Conservation (phyloP, 2,329 filamentous ascomycete genomes). For the Blastomyces parvus region DNA sequence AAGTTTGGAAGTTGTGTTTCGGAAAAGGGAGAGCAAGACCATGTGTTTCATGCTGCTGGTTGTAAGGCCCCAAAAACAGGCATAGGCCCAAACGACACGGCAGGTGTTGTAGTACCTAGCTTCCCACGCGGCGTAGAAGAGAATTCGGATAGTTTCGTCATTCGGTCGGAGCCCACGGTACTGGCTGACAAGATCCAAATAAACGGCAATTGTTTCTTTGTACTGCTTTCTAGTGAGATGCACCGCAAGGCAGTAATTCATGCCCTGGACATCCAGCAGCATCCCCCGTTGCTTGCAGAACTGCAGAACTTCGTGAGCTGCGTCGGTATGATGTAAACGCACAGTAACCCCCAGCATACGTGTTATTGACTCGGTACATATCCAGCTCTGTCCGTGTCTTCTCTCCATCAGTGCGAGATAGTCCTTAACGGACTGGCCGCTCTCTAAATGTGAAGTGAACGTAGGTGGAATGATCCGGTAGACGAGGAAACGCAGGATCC, state of each 20-base stretch:
- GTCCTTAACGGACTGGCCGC: constrained; percentile 24
- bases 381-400: constrained; percentile 30
- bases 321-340: constrained; percentile 19
- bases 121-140: constrained; percentile 37
- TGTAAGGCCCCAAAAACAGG: constrained; percentile 32
- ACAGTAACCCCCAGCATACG: constrained; percentile 30
- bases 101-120: constrained; percentile 33
- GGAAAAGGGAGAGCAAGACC: constrained; percentile 25
- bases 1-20: constrained; percentile 17
- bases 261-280: constrained; percentile 20
- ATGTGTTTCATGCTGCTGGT: constrained; percentile 27
- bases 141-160: constrained; percentile 24
- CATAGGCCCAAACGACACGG: constrained; percentile 41
- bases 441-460: constrained; percentile 26
- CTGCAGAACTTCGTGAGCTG: constrained; percentile 24
- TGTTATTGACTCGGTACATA: constrained; percentile 28
- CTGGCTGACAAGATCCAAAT: constrained; percentile 11
- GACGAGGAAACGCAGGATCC: constrained; percentile 21
- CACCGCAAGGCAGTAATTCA: constrained; percentile 24
- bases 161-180: constrained; percentile 14
- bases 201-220: constrained; percentile 14
- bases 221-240: constrained; percentile 21
- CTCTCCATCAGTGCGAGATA: constrained; percentile 34
- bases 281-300: constrained; percentile 25
- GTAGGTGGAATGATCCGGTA: constrained; percentile 26